Percentiles rank a stretch among this genome's conserved stretches.
phyloP scores from a whole-genome alignment of 2,329 filamentous ascomycete species.

The Fusarium sublunatum region DNA sequence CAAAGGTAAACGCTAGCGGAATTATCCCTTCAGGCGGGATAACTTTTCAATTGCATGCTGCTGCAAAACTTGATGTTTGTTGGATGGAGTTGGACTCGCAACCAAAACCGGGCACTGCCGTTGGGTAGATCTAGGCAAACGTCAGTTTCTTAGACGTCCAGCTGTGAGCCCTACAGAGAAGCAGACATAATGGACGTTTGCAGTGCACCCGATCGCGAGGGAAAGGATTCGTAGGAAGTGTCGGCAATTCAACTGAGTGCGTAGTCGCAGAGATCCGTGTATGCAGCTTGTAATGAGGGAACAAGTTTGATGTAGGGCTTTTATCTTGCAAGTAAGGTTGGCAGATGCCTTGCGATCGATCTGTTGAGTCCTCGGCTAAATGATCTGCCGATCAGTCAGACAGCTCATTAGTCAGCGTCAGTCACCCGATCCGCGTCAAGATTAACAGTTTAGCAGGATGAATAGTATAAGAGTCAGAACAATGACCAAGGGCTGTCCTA shows the following conservation, averaged over 20 bases:
- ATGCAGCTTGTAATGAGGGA: background rate
- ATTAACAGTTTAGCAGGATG: too few relatives aligned
- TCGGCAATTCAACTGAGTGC: background rate
- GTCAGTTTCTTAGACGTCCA: constrained; percentile 9
- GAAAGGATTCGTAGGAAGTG: constrained; percentile 7
- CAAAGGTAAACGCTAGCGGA: constrained; percentile 18
- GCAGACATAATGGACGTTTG: constrained; percentile 12
- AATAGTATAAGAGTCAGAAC: too few relatives aligned
- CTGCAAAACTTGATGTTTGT: constrained; percentile 17
- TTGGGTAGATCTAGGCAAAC: constrained; percentile 9
- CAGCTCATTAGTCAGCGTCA: too few relatives aligned
- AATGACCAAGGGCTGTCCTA: too few relatives aligned
- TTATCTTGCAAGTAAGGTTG: too few relatives aligned
- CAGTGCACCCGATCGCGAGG: constrained; percentile 5
- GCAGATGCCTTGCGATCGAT: too few relatives aligned
- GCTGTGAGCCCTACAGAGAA: constrained; percentile 9
- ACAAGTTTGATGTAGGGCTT: too few relatives aligned
- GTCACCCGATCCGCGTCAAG: too few relatives aligned
- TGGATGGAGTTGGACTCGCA: constrained; percentile 18
- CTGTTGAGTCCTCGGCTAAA: too few relatives aligned
- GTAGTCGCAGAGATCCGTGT: background rate
- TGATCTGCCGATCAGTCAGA: too few relatives aligned
- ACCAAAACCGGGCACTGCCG: background rate
- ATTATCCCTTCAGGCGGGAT: constrained; percentile 9
- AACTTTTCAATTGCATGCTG: constrained; percentile 19